Evolutionary conservation across 768 basidiomycete species (phyloP), one percentile per base, ranked within the genome.

Genomic region (Rhizopogon roseolus): DNA sequence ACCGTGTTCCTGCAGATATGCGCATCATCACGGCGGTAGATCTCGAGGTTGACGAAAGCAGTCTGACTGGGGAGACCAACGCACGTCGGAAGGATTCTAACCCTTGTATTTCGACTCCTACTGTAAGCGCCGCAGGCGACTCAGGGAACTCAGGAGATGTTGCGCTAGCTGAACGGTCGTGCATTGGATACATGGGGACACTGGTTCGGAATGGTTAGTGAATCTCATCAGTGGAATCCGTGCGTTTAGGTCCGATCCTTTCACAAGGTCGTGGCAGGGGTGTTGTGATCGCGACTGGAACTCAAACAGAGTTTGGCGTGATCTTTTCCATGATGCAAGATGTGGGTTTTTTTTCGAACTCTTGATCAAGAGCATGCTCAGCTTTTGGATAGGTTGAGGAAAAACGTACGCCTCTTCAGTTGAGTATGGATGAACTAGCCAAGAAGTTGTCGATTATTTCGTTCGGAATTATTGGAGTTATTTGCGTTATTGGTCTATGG

Each of bases 271-370:
- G 90, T 50, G 95, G 93, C 0, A 74, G 80, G 38, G 95, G 96
- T 5, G 75, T 98, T 42, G 93, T 96, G 5, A 89, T 98, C 42
- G 92, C 82, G 0, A 92, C 82, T 1, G 89, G 96, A 2, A 77
- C 81, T 11, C 82, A 88, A 57, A 96, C 93, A 1, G 95, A 98
- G 65, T 96, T 98, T 69, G 95, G 95, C 25, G 85, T 96, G 53
- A 92, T 98, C 56, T 98, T 98, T 66, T 85, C 88, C 13, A 96
- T 97, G 93, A 93, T 98, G 92, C 93, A 97, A 69, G 93, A 97
- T 65, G 93, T 93, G 57, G 54, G 74, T 71, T 29, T 39, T 9
- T 5, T 9, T 5, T 22, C 1, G 22, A 43, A 1, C 6, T 8
- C 36, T 51, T 29, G 25, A 50, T 52, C 36, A 54, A 25, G 25